A percentile compares a stretch with the other conserved stretches of the same genome.
Conservation (phyloP, 495 filamentous ascomycete species). For the Talaromyces nanjingensis region DNA sequence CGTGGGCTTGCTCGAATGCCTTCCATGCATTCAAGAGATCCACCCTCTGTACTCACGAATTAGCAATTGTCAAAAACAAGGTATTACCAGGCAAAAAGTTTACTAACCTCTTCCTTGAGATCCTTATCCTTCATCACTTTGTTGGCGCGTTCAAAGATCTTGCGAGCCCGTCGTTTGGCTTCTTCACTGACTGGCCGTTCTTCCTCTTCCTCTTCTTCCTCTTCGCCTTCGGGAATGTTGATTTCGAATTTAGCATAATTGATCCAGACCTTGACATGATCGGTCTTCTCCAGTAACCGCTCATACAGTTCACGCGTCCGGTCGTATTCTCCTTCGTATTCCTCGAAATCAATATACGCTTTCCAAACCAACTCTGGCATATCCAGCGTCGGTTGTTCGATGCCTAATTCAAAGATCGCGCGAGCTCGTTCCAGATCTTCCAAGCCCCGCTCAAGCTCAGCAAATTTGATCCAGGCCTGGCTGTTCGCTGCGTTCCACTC, state of each 20-base stretch:
- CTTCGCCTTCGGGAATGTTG: slow-evolving; percentile 65
- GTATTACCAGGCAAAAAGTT: slow-evolving; percentile 1
- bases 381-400: slow-evolving; percentile 77
- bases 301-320: slow-evolving; percentile 80
- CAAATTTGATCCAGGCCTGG: slow-evolving; percentile 91
- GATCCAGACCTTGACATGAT: slow-evolving; percentile 98
- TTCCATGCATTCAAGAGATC: slow-evolving; percentile 87
- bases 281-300: slow-evolving; percentile 82
- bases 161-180: slow-evolving; percentile 73
- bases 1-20: slow-evolving; percentile 80
- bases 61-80: slow-evolving; percentile 18
- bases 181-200: slow-evolving; percentile 70
- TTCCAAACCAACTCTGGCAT: slow-evolving; percentile 99
- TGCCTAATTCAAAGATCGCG: slow-evolving; percentile 89
- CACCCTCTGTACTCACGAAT: slow-evolving; percentile 50
- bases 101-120: slow-evolving; percentile 76
- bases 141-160: slow-evolving; percentile 79
- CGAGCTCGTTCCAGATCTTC: slow-evolving; percentile 81
- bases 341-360: slow-evolving; percentile 96
- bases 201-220: slow-evolving; percentile 55
- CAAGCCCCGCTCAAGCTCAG: slow-evolving; percentile 81
- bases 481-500: slow-evolving; percentile 84
- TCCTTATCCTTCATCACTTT: slow-evolving; percentile 86
- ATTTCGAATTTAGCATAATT: slow-evolving; percentile 95
- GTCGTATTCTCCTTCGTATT: slow-evolving; percentile 85